These are phyloP conservation scores for Flagelloscypha sp. DNA, from an alignment of 768 basidiomycete species.

Conservation along the genomic window DNA sequence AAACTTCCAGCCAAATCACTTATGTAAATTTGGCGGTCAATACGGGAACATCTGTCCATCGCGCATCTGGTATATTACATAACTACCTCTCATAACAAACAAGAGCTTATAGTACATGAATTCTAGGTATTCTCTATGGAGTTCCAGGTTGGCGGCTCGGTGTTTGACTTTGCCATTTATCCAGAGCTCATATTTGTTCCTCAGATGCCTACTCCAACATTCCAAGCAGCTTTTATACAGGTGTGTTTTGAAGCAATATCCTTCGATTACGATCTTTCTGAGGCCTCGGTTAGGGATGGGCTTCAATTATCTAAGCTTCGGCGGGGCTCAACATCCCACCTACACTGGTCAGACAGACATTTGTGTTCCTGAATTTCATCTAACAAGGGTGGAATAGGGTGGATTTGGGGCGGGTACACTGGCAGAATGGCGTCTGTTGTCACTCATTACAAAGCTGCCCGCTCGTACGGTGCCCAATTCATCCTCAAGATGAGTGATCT, in stretches of 20 bases:
- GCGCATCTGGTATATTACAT: slow-evolving; percentile 8
- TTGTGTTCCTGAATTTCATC: no score
- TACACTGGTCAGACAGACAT: no score
- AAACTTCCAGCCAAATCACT: no score
- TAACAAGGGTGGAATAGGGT: no score
- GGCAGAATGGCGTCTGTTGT: background rate
- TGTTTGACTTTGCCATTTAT: no score
- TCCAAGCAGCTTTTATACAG: slow-evolving; percentile 10
- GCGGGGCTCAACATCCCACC: slow-evolving; percentile 12
- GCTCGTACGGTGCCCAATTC: slow-evolving; percentile 12
- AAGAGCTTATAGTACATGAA: background rate
- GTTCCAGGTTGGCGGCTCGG: no score
- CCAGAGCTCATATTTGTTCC: no score
- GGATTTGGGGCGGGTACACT: slow-evolving; percentile 14
- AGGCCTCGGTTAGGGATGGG: no score
- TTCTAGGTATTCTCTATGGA: slow-evolving; percentile 10
- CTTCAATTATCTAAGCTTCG: slow-evolving; percentile 15
- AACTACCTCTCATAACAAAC: no score
- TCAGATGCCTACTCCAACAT: slow-evolving; percentile 10
- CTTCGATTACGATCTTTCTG: background rate
- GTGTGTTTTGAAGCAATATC: background rate
- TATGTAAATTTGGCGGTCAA: slow-evolving; percentile 15
- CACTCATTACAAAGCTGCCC: slow-evolving; percentile 12
- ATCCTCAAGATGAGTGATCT: slow-evolving; percentile 16
- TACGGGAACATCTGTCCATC: slow-evolving; percentile 8